Evolutionary conservation across 2,329 filamentous ascomycete species (phyloP), one percentile per base, ranked within the genome.

Genomic region (Alternaria dauci): DNA sequence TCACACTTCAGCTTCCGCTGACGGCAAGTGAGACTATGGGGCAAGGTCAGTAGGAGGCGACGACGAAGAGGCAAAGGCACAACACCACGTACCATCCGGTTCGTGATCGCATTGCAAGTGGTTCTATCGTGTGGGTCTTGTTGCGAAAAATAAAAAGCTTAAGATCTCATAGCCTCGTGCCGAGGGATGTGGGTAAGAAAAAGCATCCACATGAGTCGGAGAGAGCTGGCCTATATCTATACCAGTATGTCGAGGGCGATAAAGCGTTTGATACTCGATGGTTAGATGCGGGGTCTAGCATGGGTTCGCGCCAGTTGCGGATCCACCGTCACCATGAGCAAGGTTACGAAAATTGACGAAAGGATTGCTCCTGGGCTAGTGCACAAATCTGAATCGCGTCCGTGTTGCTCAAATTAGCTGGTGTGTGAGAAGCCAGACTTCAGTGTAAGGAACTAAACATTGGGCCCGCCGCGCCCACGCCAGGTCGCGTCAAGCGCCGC

Each of bases 1-100:
- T 88, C 86, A 76, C 87, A 89, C 80, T 89, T 89, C 63, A 89
- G 81, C 81, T 89, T 88, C 65, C 86, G 81, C 73, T 83, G 82
- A 58, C 86, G 85, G 79, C 86, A 88, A 67, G 85, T 88, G 62
- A 78, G 71, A 64, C 77, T 79, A 57, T 23, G 43, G 39, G 43
- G 43, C 20, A 43, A 20, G 30, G 62, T 67, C 43, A 65, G 66
- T 34, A 53, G 55, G 39, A 58, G 48, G 43, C 39, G 18, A 18
- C 18, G 20, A 23, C 20, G 20, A 23, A 23, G 20, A 23, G 20
- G 25, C 25, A 32, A 41, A 56, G 23, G 36, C 36, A 48, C 30
- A n/a, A 55, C 28, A 61, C 30, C 20, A 69, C 74, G 68, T 72
- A 73, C 77, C 77, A 79, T 72, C 77, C 77, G 52, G 77, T 79